Conservation (phyloP, 805 yeast genomes). For the Suhomyces faveliae region DNA sequence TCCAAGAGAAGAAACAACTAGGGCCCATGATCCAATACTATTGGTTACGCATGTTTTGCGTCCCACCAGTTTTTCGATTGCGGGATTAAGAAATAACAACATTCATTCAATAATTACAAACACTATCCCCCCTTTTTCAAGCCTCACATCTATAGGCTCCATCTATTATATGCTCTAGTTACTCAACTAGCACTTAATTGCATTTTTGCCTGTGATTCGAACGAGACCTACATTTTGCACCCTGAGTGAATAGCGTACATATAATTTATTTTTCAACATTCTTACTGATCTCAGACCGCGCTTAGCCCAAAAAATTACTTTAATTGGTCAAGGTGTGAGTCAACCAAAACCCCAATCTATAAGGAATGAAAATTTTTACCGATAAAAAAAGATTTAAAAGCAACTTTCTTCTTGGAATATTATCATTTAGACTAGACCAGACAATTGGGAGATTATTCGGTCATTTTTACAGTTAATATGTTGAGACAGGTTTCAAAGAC, state of each 20-base stretch:
- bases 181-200: background rate
- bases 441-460: background rate
- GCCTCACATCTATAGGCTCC: too few relatives aligned
- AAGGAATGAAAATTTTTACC: constrained; percentile 7
- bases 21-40: background rate
- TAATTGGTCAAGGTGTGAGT: constrained; percentile 23
- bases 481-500: constrained; percentile 19
- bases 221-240: background rate
- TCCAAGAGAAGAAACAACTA: background rate
- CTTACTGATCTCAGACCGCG: constrained; percentile 41
- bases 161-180: too few relatives aligned
- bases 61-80: background rate
- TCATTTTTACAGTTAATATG: constrained; percentile 10
- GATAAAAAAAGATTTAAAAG: constrained; percentile 2
- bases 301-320: constrained; percentile 32
- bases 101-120: background rate
- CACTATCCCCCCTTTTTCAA: too few relatives aligned
- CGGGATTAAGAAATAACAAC: background rate
- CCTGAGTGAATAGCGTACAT: constrained; percentile 2
- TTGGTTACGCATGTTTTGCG: too few relatives aligned
- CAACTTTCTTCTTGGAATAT: constrained; percentile 3
- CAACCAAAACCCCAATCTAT: constrained; percentile 6
- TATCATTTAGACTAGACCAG: background rate
- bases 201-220: too few relatives aligned
- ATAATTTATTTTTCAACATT: constrained; percentile 1